These are phyloP conservation scores for Claviceps purpurea DNA, from an alignment of 2,329 filamentous ascomycete genomes.

Conservation along the genomic window DNA sequence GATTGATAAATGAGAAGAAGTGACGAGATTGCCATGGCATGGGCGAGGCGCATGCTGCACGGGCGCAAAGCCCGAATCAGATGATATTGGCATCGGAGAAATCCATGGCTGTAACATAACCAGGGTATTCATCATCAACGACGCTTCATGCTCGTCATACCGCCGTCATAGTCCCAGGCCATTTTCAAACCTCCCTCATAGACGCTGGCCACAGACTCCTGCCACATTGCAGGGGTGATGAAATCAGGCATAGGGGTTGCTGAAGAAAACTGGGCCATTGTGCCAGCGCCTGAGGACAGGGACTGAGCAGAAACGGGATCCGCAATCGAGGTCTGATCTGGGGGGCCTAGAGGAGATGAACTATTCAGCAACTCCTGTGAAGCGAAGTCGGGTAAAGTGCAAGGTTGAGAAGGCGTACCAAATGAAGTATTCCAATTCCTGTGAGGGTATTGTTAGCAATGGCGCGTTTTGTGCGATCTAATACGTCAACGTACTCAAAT, in stretches of 20 bases:
- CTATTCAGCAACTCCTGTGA: conserved; percentile 25
- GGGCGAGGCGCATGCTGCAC: neutral
- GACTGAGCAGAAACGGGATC: conserved; percentile 34
- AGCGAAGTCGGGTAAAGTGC: conserved; percentile 16
- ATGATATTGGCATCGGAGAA: neutral
- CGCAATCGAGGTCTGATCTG: conserved; percentile 40
- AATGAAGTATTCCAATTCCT: conserved; percentile 96
- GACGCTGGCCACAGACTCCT: conserved; percentile 55
- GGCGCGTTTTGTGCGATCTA: neutral
- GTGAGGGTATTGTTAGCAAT: neutral
- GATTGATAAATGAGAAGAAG: neutral
- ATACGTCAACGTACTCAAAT: conserved; percentile 59
- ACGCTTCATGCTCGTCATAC: conserved; percentile 19
- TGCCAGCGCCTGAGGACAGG: conserved; percentile 30
- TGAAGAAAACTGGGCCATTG: conserved; percentile 37
- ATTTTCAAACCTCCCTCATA: conserved; percentile 53
- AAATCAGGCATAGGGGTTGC: conserved; percentile 42
- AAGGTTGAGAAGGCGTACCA: conserved; percentile 45
- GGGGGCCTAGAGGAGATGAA: conserved; percentile 36
- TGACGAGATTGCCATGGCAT: neutral
- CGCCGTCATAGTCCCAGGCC: conserved; percentile 42
- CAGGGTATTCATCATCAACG: conserved; percentile 6
- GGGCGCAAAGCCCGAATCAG: neutral
- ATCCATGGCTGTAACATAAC: neutral
- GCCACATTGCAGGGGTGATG: conserved; percentile 61